These are phyloP conservation scores for Amylostereum areolatum DNA, from an alignment of 1,284 basidiomycete species.

Conservation along the genomic window DNA sequence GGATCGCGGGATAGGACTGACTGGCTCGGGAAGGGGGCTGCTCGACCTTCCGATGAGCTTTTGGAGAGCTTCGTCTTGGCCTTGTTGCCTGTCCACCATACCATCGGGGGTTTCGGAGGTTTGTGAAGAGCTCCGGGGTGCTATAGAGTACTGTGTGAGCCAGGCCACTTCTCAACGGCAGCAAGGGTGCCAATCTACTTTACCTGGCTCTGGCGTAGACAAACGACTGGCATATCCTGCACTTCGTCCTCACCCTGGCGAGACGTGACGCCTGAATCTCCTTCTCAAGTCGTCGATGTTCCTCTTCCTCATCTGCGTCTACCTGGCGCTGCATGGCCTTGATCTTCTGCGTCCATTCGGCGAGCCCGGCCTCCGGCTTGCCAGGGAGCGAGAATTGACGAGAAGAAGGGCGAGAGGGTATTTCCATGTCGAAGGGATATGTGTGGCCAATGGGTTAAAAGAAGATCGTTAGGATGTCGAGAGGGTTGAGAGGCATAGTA, in stretches of 20 bases:
- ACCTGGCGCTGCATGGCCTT: constrained; percentile 73
- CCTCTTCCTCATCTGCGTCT: constrained; percentile 71
- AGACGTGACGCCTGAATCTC: constrained; percentile 68
- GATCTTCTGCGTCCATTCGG: constrained; percentile 76
- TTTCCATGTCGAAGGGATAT: constrained; percentile 6
- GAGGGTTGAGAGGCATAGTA: no score
- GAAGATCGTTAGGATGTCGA: no score
- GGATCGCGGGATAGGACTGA: not conserved
- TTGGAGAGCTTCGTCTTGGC: constrained; percentile 41
- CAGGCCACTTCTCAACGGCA: not conserved
- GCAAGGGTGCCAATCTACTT: not conserved
- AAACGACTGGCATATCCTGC: constrained; percentile 35
- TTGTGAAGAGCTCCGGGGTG: constrained; percentile 4
- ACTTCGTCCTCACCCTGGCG: constrained; percentile 60
- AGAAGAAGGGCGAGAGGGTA: constrained; percentile 9
- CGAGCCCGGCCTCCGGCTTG: constrained; percentile 53
- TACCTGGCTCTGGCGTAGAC: constrained; percentile 19
- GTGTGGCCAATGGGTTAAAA: no score
- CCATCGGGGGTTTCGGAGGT: constrained; percentile 20
- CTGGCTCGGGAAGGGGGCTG: constrained; percentile 5
- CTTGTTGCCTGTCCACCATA: constrained; percentile 29
- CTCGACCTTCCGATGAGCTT: constrained; percentile 26
- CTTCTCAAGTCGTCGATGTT: constrained; percentile 66
- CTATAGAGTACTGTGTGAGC: constrained; percentile 14
- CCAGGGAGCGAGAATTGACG: constrained; percentile 5